Base-by-base conservation (phyloP, 768 basidiomycete genomes). In the Pisolithus sp. region DNA sequence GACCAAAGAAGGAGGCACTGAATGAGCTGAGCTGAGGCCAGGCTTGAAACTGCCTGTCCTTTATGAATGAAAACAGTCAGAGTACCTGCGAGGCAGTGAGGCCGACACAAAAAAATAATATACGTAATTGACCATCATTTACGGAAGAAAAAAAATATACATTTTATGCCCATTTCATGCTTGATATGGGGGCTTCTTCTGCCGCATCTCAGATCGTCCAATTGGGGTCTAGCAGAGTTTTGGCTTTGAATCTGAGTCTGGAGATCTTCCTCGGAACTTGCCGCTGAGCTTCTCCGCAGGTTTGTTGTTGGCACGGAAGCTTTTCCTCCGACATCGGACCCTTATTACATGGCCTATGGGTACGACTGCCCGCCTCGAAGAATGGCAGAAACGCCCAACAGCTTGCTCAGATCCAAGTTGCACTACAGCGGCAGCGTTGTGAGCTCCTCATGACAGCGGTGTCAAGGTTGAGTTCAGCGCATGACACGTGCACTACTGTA, bases 181-280 rank as follows among this genome's bases (percentile, higher is more conserved):
- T n/a, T n/a, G n/a, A 45, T 17, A 15, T 23, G 26, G 57, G n/a
- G 54, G 57, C 45, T 47, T 55, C 51, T 39, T 38, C 43, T 49
- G 51, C n/a, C 43, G 26, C 60, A 68, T 62, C 54, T 63, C 60
- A 64, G 66, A 67, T 66, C 66, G 62, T 67, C 64, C 68, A 67
- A 64, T 61, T 61, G 63, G 60, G 56, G 51, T 54, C 57, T 58
- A 55, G 65, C 63, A 55, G 50, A 48, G 63, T 63, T 67, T 67
- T 70, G 66, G 57, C 68, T 69, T 67, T 64, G 57, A 39, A 17
- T 20, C 15, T 38, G 48, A 20, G 62, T 62, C 65, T 60, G 7
- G 30, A 46, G 64, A 67, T 67, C 64, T 58, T 40, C 38, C 37
- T 52, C 62, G 64, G 64, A 52, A 65, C 42, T 37, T 65, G 63